Conservation (phyloP, 176 grass and related monocot species). For the Saccharum spontaneum region DNA sequence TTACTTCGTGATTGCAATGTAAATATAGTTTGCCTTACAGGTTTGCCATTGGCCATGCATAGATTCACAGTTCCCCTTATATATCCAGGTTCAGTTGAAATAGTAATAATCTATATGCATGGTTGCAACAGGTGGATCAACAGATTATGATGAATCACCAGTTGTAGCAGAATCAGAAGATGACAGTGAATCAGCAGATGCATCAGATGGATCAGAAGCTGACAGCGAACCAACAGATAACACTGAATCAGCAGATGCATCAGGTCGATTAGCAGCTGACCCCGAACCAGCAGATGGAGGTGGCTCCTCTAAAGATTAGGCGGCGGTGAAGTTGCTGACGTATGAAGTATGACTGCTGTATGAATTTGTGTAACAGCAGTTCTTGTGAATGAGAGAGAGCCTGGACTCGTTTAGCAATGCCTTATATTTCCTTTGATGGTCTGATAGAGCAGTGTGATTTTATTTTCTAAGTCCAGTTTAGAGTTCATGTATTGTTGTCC, state of each 20-base stretch:
- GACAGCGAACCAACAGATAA: background rate
- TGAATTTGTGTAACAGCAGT: background rate
- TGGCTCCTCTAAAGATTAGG: background rate
- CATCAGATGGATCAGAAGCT: background rate
- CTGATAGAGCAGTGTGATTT: too few species aligned
- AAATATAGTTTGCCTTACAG: background rate
- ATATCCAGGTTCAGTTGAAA: background rate
- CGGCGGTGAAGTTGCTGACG: background rate
- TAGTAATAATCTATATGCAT: background rate
- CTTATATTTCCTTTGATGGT: too few species aligned
- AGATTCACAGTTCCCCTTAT: background rate
- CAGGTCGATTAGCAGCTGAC: background rate
- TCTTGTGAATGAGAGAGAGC: background rate
- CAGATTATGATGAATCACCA: constrained; percentile 5
- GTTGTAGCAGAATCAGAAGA: background rate
- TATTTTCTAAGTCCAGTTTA: too few species aligned
- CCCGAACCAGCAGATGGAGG: background rate
- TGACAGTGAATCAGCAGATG: background rate
- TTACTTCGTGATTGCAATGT: background rate
- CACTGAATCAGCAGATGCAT: background rate
- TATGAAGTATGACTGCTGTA: background rate
- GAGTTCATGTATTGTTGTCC: too few species aligned
- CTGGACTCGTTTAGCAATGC: background rate
- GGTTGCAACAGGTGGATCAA: constrained; percentile 4
- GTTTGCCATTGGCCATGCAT: background rate